Evolutionary conservation across 352 stramenopile species (phyloP).

Genomic region (Globisporangium recalcitrans): DNA sequence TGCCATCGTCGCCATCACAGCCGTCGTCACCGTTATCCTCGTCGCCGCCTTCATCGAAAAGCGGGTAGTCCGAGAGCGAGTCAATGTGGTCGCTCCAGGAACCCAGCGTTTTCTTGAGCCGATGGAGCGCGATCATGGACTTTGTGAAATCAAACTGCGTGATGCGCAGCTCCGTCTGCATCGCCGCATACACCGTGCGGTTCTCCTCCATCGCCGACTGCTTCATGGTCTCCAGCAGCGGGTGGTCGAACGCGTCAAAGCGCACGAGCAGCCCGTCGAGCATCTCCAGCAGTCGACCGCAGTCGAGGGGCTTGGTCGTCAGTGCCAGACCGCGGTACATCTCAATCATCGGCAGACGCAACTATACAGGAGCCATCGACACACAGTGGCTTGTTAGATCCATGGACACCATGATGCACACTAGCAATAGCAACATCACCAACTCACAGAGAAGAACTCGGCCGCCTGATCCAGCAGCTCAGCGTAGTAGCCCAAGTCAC

Average conservation of each 20-base stretch:
- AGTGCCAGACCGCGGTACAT: conserved; percentile 61
- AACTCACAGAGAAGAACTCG: conserved; percentile 71
- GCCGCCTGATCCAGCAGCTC: conserved; percentile 67
- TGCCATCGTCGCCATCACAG: conserved; percentile 19
- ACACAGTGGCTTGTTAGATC: neutral
- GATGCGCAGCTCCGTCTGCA: conserved; percentile 64
- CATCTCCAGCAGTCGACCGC: conserved; percentile 39
- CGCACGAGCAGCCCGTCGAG: conserved; percentile 47
- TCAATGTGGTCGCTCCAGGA: conserved; percentile 83
- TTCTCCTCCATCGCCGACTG: conserved; percentile 71
- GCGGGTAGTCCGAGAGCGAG: conserved; percentile 65
- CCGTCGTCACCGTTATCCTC: conserved; percentile 11
- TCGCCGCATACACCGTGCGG: conserved; percentile 52
- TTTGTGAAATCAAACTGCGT: conserved; percentile 75
- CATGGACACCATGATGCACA: neutral
- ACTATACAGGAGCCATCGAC: conserved; percentile 26
- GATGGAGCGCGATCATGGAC: conserved; percentile 65
- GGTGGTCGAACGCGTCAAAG: conserved; percentile 63
- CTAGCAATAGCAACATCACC: neutral
- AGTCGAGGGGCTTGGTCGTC: conserved; percentile 45
- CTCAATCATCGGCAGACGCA: conserved; percentile 67
- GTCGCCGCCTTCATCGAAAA: conserved; percentile 48
- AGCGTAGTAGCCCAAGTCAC: conserved; percentile 70
- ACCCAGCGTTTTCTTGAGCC: conserved; percentile 55
- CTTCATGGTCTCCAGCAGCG: conserved; percentile 60